A percentile compares a stretch with the other conserved stretches of the same genome.
phyloP scores from a whole-genome alignment of 768 basidiomycete genomes.

The Termitomyces sp. region DNA sequence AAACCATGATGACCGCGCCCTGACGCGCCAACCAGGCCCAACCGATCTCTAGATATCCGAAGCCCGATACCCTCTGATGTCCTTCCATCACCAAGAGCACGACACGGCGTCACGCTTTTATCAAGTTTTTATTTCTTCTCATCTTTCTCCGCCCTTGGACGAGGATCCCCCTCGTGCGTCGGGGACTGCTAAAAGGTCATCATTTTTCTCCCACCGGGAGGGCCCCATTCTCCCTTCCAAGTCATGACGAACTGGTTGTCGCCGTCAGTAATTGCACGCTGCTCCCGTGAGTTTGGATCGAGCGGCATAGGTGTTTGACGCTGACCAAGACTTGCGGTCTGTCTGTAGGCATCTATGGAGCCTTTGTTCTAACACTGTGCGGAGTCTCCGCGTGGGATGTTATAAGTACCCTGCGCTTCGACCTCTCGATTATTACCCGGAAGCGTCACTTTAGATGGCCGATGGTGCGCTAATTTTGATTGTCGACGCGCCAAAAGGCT shows the following conservation, averaged over 20 bases:
- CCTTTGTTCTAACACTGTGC: slow-evolving; percentile 23
- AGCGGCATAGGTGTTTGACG: neutral
- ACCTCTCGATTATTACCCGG: slow-evolving; percentile 24
- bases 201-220: neutral
- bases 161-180: neutral
- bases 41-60: neutral
- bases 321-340: neutral
- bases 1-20: neutral
- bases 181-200: neutral
- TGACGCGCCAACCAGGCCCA: neutral
- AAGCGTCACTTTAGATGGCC: slow-evolving; percentile 27
- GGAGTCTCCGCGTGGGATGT: slow-evolving; percentile 29
- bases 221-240: neutral
- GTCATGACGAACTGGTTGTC: slow-evolving; percentile 18
- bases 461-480: slow-evolving; percentile 19
- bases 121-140: neutral
- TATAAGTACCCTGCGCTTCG: slow-evolving; percentile 23
- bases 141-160: neutral
- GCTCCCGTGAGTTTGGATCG: slow-evolving; percentile 18
- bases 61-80: neutral
- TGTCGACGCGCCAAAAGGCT: neutral
- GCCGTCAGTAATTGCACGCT: slow-evolving; percentile 21
- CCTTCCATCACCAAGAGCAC: neutral
- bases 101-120: too few species aligned
- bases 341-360: slow-evolving; percentile 22